These are phyloP conservation scores for Linderniella brevidens DNA, from an alignment of 257 asterid species.

Conservation along the genomic window DNA sequence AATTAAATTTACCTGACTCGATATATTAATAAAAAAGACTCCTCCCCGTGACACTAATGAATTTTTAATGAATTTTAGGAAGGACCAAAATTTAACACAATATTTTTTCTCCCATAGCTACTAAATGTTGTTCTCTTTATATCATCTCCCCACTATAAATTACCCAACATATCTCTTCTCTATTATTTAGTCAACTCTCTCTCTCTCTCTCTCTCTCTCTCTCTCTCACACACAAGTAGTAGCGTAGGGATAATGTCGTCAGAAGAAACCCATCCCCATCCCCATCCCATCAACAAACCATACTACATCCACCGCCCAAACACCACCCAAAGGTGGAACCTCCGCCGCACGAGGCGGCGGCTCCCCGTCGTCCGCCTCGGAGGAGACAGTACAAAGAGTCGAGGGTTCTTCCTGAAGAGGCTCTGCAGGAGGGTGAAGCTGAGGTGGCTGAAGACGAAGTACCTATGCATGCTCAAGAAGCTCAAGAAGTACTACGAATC, in stretches of 20 bases:
- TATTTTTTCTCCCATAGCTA: no score
- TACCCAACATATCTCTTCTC: neutral
- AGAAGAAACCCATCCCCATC: slow-evolving; percentile 8
- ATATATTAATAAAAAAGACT: no score
- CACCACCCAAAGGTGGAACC: slow-evolving; percentile 21
- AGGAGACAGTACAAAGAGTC: slow-evolving; percentile 23
- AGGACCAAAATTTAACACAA: no score
- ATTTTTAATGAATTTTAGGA: no score
- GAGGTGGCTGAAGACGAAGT: slow-evolving; percentile 26
- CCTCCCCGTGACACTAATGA: no score
- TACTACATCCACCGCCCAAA: slow-evolving; percentile 3
- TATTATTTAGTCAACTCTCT: neutral
- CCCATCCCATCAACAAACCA: neutral
- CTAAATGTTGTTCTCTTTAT: no score
- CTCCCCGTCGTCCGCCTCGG: slow-evolving; percentile 50
- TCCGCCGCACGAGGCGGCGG: slow-evolving; percentile 26
- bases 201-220: neutral
- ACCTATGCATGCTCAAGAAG: slow-evolving; percentile 24
- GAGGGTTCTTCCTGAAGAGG: slow-evolving; percentile 25
- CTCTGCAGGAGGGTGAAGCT: slow-evolving; percentile 31
- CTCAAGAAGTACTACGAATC: slow-evolving; percentile 27
- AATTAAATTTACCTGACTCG: no score
- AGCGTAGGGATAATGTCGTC: slow-evolving; percentile 11
- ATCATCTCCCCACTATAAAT: no score
- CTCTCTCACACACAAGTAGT: neutral